phyloP scores from a whole-genome alignment of 2,329 filamentous ascomycete genomes.

The Phoma sp. region DNA sequence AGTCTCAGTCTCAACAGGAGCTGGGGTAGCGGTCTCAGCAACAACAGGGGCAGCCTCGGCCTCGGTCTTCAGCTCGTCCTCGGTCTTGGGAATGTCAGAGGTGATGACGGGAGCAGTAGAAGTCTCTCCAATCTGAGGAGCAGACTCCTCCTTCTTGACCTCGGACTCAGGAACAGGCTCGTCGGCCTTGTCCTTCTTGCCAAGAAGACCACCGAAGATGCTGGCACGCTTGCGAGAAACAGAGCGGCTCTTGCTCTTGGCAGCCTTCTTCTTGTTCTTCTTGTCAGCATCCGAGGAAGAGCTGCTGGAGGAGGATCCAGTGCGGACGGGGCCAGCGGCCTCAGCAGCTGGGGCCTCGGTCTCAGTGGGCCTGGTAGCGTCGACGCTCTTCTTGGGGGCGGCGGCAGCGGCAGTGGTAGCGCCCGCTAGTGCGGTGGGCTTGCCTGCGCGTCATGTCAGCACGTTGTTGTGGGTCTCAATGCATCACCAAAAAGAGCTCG shows the following conservation, averaged over 20 bases:
- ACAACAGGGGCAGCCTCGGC: conserved; percentile 45
- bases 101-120: conserved; percentile 46
- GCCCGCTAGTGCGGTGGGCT: conserved; percentile 49
- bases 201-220: conserved; percentile 63
- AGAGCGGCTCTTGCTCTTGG: conserved; percentile 65
- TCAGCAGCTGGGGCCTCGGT: conserved; percentile 35
- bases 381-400: conserved; percentile 56
- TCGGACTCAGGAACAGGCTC: conserved; percentile 48
- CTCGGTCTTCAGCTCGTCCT: conserved; percentile 54
- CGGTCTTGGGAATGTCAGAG: conserved; percentile 33
- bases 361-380: conserved; percentile 50
- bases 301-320: conserved; percentile 48
- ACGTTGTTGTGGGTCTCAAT: conserved; percentile 38
- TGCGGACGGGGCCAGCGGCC: conserved; percentile 39
- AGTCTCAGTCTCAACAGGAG: conserved; percentile 48
- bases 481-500: conserved; percentile 28
- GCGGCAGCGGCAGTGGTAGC: conserved; percentile 46
- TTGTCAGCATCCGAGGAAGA: conserved; percentile 56
- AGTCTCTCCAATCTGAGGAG: conserved; percentile 39
- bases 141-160: conserved; percentile 49
- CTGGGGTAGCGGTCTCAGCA: conserved; percentile 47
- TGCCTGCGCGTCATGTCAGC: conserved; percentile 49
- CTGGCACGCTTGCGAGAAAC: conserved; percentile 64
- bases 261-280: conserved; percentile 50
- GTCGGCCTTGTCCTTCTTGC: conserved; percentile 64